A percentile compares a stretch with the other conserved stretches of the same genome.
These are phyloP conservation scores for Harrya chromipes DNA, from an alignment of 768 basidiomycete genomes.

Conservation along the genomic window DNA sequence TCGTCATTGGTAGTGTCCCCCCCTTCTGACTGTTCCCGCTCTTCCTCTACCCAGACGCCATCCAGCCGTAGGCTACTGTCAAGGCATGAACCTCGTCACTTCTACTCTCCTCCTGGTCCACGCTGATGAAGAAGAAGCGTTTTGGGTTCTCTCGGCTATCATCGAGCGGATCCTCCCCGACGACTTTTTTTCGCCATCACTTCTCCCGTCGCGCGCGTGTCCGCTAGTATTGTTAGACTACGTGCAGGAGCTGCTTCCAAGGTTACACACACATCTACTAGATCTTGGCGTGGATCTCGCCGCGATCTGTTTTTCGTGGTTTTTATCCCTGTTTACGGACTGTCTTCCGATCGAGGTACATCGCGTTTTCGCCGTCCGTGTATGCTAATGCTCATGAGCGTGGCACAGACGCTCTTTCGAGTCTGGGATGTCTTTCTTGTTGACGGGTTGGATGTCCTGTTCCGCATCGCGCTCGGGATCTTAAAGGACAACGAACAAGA, in stretches of 20 bases:
- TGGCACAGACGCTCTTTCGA: slow-evolving; percentile 82
- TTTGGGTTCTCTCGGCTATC: slow-evolving; percentile 90
- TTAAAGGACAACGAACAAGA: slow-evolving; percentile 82
- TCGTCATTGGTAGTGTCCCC: not conserved
- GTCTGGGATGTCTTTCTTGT: slow-evolving; percentile 97
- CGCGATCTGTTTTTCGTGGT: slow-evolving; percentile 98
- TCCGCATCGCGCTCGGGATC: slow-evolving; percentile 86
- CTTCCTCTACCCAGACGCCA: slow-evolving; percentile 66
- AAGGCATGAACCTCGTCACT: slow-evolving; percentile 94
- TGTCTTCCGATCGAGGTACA: slow-evolving; percentile 91
- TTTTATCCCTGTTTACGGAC: slow-evolving; percentile 93
- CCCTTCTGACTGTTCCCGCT: not conserved
- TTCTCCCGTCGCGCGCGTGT: slow-evolving; percentile 91
- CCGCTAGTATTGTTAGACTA: slow-evolving; percentile 89
- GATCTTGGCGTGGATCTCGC: slow-evolving; percentile 86
- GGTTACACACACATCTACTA: slow-evolving; percentile 69
- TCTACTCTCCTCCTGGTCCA: slow-evolving; percentile 92
- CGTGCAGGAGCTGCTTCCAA: slow-evolving; percentile 73
- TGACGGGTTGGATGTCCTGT: slow-evolving; percentile 88
- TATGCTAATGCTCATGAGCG: not conserved
- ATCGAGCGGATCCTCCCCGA: slow-evolving; percentile 86
- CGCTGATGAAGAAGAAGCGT: slow-evolving; percentile 95
- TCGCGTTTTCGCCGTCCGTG: not conserved
- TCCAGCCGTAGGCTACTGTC: slow-evolving; percentile 89
- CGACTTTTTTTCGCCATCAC: slow-evolving; percentile 90